These are phyloP conservation scores for Fonsecaea monophora DNA, from an alignment of 2,329 filamentous ascomycete species.

Conservation along the genomic window DNA sequence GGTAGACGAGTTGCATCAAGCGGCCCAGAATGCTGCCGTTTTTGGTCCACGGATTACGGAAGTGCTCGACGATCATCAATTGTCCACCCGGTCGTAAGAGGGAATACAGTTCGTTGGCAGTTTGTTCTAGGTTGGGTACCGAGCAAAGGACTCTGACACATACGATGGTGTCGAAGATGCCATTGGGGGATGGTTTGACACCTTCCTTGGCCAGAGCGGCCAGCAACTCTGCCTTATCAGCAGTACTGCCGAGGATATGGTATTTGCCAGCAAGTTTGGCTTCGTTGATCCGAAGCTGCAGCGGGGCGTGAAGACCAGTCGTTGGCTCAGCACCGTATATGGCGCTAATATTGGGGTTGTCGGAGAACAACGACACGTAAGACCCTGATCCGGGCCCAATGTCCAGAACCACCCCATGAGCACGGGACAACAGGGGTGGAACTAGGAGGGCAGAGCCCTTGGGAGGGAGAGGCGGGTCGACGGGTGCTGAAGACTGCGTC, in stretches of 20 bases:
- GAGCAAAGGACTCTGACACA: constrained; percentile 63
- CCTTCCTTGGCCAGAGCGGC: constrained; percentile 54
- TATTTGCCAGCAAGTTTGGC: constrained; percentile 54
- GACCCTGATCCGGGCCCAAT: constrained; percentile 61
- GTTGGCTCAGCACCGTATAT: constrained; percentile 65
- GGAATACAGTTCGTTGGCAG: constrained; percentile 55
- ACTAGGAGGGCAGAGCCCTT: constrained; percentile 49
- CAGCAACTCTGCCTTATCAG: constrained; percentile 55
- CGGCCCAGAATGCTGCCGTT: constrained; percentile 55
- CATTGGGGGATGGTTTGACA: constrained; percentile 43
- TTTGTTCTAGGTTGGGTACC: constrained; percentile 56
- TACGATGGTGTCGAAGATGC: constrained; percentile 62
- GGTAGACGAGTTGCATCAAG: constrained; percentile 55
- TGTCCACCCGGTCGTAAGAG: constrained; percentile 62
- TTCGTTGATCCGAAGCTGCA: constrained; percentile 43
- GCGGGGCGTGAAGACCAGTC: constrained; percentile 53
- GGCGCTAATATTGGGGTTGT: constrained; percentile 50
- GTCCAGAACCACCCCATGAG: constrained; percentile 55
- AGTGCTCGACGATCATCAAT: constrained; percentile 63
- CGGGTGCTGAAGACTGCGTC: constrained; percentile 29
- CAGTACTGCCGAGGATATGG: constrained; percentile 57
- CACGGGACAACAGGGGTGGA: constrained; percentile 49
- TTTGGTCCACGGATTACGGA: constrained; percentile 59
- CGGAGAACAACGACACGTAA: constrained; percentile 55
- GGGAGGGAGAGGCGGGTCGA: constrained; percentile 35